Evolutionary conservation across 208 protist species (phyloP), one percentile per base, ranked within the genome.

Genomic region (Trypanosoma avium): DNA sequence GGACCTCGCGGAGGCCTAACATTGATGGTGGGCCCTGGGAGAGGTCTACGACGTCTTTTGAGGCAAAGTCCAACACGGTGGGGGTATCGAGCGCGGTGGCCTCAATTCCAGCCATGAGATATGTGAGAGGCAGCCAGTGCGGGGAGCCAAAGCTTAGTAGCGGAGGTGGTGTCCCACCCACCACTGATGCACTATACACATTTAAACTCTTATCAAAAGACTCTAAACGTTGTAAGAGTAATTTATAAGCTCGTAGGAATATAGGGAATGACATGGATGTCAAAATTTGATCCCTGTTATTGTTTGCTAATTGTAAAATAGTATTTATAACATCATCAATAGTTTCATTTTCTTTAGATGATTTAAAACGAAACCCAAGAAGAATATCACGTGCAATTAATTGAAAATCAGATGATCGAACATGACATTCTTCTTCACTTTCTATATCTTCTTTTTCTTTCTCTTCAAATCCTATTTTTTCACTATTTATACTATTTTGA

Each of bases 111-210:
- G 52, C 36, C 50, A 67, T 58, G 10, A 60, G 3, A 33, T 67
- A 59, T 10, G 50, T 67, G 29, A 67, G 35, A 12, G 22, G 36
- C 24, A 67, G 30, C 61, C 61, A 67, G 9, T 67, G 49, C n/a
- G n/a, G 52, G 9, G 61, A 50, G 36, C 61, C 61, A 32, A 67
- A 60, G 4, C 50, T 42, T 2, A 67, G 50, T 4, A 49, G 30
- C 26, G 49, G 61, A 9, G 30, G 50, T 21, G 52, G 52, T 10
- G 30, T 49, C 0, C 50, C 52, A 30, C 38, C 49, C 7, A 52
- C 19, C n/a, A n/a, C n/a, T n/a, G 6, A 33, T 43, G 58, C 0
- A 42, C 17, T 15, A 9, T 42, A n/a, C 27, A 29, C 17, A 4
- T 40, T 21, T 24, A 15, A 17, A 12, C 21, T 7, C 19, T 30